phyloP scores from a whole-genome alignment of 352 stramenopile species.

The Pythium sp. region DNA sequence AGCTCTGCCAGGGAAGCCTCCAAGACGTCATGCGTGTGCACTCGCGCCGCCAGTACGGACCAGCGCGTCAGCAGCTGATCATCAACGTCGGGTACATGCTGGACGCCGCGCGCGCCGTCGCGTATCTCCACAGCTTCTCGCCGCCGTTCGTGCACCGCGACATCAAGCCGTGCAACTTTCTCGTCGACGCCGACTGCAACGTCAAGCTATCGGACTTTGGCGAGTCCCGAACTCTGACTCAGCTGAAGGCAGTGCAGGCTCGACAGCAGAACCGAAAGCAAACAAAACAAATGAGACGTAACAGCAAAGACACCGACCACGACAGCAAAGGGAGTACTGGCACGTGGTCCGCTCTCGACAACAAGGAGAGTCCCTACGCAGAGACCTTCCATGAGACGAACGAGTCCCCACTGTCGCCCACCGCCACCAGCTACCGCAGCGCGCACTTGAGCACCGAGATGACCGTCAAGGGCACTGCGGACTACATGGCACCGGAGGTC shows the following conservation, averaged over 20 bases:
- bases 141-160: conserved; percentile 74
- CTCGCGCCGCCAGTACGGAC: no score
- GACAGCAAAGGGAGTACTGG: no score
- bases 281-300: no score
- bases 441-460: conserved; percentile 54
- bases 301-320: no score
- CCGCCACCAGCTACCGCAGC: conserved; percentile 6
- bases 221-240: conserved; percentile 36
- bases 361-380: no score
- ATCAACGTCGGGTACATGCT: conserved; percentile 67
- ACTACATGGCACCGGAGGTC: conserved; percentile 44
- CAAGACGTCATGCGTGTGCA: conserved; percentile 31
- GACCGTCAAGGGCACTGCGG: conserved; percentile 51
- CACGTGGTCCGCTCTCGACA: no score
- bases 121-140: conserved; percentile 74
- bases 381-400: no score
- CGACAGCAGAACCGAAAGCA: no score
- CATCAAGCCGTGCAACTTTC: conserved; percentile 82
- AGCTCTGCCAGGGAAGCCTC: conserved; percentile 61
- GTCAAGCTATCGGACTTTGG: conserved; percentile 85
- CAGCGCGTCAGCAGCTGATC: no score
- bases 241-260: neutral
- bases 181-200: conserved; percentile 48
- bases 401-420: no score
- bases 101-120: conserved; percentile 60